Evolutionary conservation across 495 filamentous ascomycete species (phyloP).

Genomic region (Massariosphaeria phaeospora): DNA sequence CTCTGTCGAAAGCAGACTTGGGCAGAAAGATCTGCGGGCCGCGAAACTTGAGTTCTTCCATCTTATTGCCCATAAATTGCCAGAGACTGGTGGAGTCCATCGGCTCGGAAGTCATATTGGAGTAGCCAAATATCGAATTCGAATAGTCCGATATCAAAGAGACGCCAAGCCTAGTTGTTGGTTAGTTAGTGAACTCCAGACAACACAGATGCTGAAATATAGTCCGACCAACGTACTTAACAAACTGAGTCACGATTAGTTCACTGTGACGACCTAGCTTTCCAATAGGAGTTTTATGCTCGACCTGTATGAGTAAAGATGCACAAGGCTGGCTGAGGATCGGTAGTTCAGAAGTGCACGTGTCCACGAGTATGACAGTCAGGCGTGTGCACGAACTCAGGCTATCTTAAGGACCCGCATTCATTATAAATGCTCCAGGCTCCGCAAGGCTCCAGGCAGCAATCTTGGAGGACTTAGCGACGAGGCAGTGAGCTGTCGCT

Average conservation of each 20-base stretch:
- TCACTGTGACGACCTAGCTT: no score
- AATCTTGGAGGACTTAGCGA: conserved; percentile 1
- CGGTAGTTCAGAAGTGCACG: not conserved
- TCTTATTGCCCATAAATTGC: not conserved
- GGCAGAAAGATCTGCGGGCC: conserved; percentile 1
- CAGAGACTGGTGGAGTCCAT: no score
- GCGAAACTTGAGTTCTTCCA: not conserved
- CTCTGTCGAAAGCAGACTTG: not conserved
- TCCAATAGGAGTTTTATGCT: no score
- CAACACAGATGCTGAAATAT: no score
- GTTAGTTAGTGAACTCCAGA: no score
- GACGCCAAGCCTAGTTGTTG: no score
- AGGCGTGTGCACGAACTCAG: not conserved
- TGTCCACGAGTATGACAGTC: no score
- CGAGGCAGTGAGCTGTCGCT: not conserved
- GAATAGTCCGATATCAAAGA: no score
- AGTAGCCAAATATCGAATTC: no score
- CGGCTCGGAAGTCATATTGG: no score
- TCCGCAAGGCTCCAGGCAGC: conserved; percentile 2
- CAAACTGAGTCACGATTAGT: no score
- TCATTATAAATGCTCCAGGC: not conserved
- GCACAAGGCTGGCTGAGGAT: conserved; percentile 2
- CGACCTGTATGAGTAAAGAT: not conserved
- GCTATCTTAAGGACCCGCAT: not conserved
- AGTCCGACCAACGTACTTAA: no score